Conservation (phyloP, 371 early-diverging fungal genomes). For the Mucor mucedo region DNA sequence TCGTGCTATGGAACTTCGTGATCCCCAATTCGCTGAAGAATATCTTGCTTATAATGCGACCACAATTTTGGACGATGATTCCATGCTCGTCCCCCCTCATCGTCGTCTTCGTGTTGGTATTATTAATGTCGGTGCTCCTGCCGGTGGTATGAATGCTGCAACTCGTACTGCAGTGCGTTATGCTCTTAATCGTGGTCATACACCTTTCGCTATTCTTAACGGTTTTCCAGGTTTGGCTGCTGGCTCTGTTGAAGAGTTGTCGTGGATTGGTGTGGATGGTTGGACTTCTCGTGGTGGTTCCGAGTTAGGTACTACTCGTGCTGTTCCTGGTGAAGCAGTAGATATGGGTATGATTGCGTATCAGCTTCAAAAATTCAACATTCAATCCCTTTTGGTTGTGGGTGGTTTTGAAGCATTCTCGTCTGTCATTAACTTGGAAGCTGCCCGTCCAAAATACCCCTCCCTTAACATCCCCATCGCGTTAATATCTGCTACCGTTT, state of each 20-base stretch:
- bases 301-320: conserved; percentile 93
- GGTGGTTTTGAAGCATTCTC: conserved; percentile 96
- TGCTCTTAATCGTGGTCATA: conserved; percentile 85
- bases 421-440: conserved; percentile 71
- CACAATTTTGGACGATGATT: conserved; percentile 46
- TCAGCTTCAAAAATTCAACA: conserved; percentile 87
- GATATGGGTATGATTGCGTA: conserved; percentile 76
- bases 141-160: conserved; percentile 98
- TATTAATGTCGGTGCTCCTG: conserved; percentile 94
- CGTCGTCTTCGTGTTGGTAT: conserved; percentile 87
- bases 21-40: conserved; percentile 83
- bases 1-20: conserved; percentile 90
- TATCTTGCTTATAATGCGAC: conserved; percentile 66
- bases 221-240: conserved; percentile 93
- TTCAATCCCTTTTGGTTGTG: conserved; percentile 90
- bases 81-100: conserved; percentile 39
- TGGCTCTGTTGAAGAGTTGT: conserved; percentile 76
- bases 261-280: conserved; percentile 89
- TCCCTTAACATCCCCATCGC: conserved; percentile 94
- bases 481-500: conserved; percentile 95
- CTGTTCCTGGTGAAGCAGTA: conserved; percentile 79
- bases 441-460: conserved; percentile 75
- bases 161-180: conserved; percentile 90
- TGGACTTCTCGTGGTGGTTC: conserved; percentile 95
- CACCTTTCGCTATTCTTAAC: conserved; percentile 86